phyloP scores from a whole-genome alignment of 2,329 filamentous ascomycete genomes.

The Diaporthe citriasiana region DNA sequence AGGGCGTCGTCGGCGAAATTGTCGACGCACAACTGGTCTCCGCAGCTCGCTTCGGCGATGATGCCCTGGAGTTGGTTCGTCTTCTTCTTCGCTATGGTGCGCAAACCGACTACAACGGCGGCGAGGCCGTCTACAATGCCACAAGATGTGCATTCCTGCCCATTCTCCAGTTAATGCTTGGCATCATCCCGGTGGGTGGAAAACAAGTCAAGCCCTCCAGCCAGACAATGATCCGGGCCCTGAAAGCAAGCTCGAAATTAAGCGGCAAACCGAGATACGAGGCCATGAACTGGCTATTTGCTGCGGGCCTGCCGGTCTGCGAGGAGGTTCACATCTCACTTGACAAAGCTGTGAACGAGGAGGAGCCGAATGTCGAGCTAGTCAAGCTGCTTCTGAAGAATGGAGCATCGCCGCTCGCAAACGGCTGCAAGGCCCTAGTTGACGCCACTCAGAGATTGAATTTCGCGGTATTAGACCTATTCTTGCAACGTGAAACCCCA shows the following conservation, averaged over 20 bases:
- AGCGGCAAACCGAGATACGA: slow-evolving; percentile 62
- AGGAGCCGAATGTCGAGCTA: slow-evolving; percentile 62
- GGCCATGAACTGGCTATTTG: slow-evolving; percentile 65
- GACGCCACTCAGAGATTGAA: slow-evolving; percentile 61
- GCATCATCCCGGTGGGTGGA: slow-evolving; percentile 57
- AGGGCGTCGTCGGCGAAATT: slow-evolving; percentile 64
- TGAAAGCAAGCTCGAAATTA: slow-evolving; percentile 69
- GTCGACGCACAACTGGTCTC: slow-evolving; percentile 68
- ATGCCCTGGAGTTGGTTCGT: slow-evolving; percentile 62
- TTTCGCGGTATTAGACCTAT: slow-evolving; percentile 55
- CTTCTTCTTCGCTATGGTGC: slow-evolving; percentile 67
- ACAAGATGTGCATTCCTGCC: slow-evolving; percentile 65
- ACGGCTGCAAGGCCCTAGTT: slow-evolving; percentile 66
- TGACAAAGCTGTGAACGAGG: slow-evolving; percentile 66
- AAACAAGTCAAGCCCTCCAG: slow-evolving; percentile 62
- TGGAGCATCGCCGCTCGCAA: slow-evolving; percentile 66
- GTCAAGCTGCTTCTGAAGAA: slow-evolving; percentile 63
- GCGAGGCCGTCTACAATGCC: slow-evolving; percentile 69
- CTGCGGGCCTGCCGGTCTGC: slow-evolving; percentile 62
- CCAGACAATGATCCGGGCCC: slow-evolving; percentile 62
- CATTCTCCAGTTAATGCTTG: slow-evolving; percentile 66
- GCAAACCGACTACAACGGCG: slow-evolving; percentile 67
- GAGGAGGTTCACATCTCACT: slow-evolving; percentile 66
- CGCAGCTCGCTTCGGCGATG: slow-evolving; percentile 65
- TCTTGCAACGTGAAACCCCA: slow-evolving; percentile 59